Evolutionary conservation across 768 basidiomycete species (phyloP), one percentile per base, ranked within the genome.

Genomic region (Termitomyces sp.): DNA sequence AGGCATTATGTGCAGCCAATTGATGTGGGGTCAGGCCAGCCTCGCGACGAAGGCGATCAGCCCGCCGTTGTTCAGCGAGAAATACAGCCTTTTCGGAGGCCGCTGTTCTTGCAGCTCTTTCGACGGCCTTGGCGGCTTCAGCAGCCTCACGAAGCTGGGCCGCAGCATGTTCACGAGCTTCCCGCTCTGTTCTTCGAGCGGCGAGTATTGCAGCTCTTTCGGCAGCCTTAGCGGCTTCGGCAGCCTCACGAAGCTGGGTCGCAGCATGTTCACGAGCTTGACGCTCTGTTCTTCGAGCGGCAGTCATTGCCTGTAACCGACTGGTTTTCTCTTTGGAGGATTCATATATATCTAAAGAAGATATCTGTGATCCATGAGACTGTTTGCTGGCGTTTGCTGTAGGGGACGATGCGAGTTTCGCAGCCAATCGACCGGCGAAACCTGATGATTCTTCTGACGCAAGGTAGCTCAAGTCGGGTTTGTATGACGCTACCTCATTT

Each of bases 401-500:
- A 14, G 49, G 41, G 6, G 44, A 44, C 12, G 36, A 20, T 24
- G 36, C 1, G 31, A 65, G 51, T 20, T 66, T 60, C 3, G 48
- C 48, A 24, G 61, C 61, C 50, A 65, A 42, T 43, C 58, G 59
- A 34, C 65, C 60, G 31, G 72, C 67, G 5, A 73, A 53, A 47
- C 65, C 65, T 34, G 46, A 59, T 18, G 59, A 51, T 31, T 63
- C 58, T 20, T 62, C 65, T 50, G 68, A 59, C 32, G 63, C 62
- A 42, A 72, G 65, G 43, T 72, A 72, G 48, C 63, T 68, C 31
- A 72, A 58, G 61, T 72, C 68, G 32, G 67, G 61, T 34, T 59
- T 61, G 58, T 62, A 59, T 18, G 44, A n/a, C 3, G 18, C 12
- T 41, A 6, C 34, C 18, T 50, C 52, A 46, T 16, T 5, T 29